Percentiles rank a stretch among this genome's conserved stretches.
These are phyloP conservation scores for Comarum palustre DNA, from an alignment of 306 rosid species.

Conservation along the genomic window DNA sequence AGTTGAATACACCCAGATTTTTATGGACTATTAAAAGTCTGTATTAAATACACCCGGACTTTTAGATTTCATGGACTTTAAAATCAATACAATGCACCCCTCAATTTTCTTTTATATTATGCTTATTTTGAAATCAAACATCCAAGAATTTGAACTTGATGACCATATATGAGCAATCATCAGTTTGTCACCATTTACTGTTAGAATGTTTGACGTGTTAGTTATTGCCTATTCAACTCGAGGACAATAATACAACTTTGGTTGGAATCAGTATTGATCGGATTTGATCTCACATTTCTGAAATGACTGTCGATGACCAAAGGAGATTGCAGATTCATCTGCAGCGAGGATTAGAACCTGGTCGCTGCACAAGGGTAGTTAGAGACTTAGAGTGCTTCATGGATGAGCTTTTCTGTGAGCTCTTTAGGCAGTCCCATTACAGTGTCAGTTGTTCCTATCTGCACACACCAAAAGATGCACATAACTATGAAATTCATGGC, in stretches of 20 bases:
- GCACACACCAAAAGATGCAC: constrained; percentile 19
- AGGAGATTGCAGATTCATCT: neutral
- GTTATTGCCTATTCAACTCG: neutral
- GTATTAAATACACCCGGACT: no score
- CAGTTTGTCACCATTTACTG: neutral
- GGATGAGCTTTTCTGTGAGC: constrained; percentile 66
- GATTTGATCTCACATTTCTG: neutral
- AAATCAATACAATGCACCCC: no score
- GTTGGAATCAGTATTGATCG: neutral
- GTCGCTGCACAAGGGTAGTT: constrained; percentile 10
- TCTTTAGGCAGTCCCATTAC: constrained; percentile 93
- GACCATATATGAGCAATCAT: neutral
- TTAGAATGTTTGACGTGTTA: neutral
- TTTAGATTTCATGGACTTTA: no score
- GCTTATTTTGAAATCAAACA: no score
- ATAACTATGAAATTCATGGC: constrained; percentile 1
- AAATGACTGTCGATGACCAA: neutral
- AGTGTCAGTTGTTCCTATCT: constrained; percentile 79
- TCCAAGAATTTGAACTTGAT: no score
- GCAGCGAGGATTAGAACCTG: neutral
- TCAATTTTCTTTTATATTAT: no score
- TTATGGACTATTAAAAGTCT: no score
- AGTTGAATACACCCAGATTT: no score
- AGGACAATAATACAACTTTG: neutral
- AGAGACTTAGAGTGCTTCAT: constrained; percentile 65